phyloP scores from a whole-genome alignment of 2,329 filamentous ascomycete genomes.

The Ophiosphaerella herpotricha region DNA sequence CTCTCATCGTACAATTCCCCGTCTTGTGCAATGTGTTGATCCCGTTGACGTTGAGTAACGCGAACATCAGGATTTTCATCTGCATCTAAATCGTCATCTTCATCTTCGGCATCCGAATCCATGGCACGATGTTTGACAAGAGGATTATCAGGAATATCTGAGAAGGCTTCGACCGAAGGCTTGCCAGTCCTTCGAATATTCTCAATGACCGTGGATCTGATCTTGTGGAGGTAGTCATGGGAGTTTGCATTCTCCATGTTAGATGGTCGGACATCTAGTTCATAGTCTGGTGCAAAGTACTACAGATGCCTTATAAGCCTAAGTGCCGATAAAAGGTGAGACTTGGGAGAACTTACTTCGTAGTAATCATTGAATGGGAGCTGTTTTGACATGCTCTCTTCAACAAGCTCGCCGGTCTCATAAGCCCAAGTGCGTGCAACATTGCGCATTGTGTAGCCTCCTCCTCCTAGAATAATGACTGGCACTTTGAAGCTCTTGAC shows the following conservation, averaged over 20 bases:
- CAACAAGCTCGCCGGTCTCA: slow-evolving; percentile 80
- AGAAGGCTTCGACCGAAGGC: slow-evolving; percentile 55
- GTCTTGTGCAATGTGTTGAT: slow-evolving; percentile 74
- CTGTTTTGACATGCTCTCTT: slow-evolving; percentile 77
- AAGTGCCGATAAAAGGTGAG: background rate
- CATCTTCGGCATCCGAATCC: slow-evolving; percentile 68
- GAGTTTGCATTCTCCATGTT: slow-evolving; percentile 77
- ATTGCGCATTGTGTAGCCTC: slow-evolving; percentile 74
- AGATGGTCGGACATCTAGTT: slow-evolving; percentile 69
- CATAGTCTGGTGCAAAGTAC: slow-evolving; percentile 73
- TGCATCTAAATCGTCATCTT: slow-evolving; percentile 72
- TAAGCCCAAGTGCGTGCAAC: slow-evolving; percentile 64
- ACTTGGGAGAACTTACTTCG: slow-evolving; percentile 53
- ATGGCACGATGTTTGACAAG: slow-evolving; percentile 53
- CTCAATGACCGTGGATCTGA: slow-evolving; percentile 67
- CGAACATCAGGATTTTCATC: slow-evolving; percentile 85
- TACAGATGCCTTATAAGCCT: slow-evolving; percentile 35
- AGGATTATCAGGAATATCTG: slow-evolving; percentile 64
- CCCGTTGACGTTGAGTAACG: slow-evolving; percentile 79
- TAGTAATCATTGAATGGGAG: slow-evolving; percentile 98
- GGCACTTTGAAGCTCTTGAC: slow-evolving; percentile 71
- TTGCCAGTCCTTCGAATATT: slow-evolving; percentile 68
- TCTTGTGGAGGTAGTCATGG: slow-evolving; percentile 70
- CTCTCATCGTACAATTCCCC: slow-evolving; percentile 77
- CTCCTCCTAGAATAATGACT: slow-evolving; percentile 68